Percentiles rank a stretch among this genome's conserved stretches.
Conservation (phyloP, 108 stramenopile genomes). For the Pseudonitzschia multistriata region DNA sequence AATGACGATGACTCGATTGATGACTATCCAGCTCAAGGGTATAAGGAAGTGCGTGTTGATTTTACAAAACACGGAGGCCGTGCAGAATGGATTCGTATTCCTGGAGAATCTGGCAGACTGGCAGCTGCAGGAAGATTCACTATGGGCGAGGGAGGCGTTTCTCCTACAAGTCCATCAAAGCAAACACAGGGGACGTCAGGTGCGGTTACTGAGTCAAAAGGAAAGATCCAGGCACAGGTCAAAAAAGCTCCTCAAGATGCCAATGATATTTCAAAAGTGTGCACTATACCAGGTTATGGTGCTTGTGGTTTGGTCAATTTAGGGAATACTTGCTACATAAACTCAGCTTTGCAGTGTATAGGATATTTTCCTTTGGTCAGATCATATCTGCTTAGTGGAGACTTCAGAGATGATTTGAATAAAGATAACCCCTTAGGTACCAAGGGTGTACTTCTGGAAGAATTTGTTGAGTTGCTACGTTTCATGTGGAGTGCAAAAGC, state of each 20-base stretch:
- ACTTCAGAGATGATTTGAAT: slow-evolving; percentile 89
- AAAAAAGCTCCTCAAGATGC: slow-evolving; percentile 44
- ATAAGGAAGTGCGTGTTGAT: slow-evolving; percentile 66
- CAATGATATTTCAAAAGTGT: slow-evolving; percentile 41
- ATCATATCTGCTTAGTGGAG: slow-evolving; percentile 80
- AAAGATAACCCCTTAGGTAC: slow-evolving; percentile 93
- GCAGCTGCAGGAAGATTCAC: slow-evolving; percentile 81
- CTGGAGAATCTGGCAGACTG: slow-evolving; percentile 64
- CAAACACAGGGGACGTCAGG: slow-evolving; percentile 26
- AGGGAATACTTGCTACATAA: slow-evolving; percentile 97
- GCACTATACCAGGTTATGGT: slow-evolving; percentile 80
- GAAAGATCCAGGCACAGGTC: slow-evolving; percentile 45
- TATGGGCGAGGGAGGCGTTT: slow-evolving; percentile 33
- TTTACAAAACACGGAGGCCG: slow-evolving; percentile 71
- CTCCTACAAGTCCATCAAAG: slow-evolving; percentile 7
- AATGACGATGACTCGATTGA: slow-evolving; percentile 24
- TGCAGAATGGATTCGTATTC: slow-evolving; percentile 79
- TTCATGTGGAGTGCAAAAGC: slow-evolving; percentile 83
- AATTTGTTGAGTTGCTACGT: slow-evolving; percentile 81
- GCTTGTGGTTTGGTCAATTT: slow-evolving; percentile 84
- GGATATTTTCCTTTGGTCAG: slow-evolving; percentile 85
- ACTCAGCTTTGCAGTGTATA: slow-evolving; percentile 93
- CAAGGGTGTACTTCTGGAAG: slow-evolving; percentile 90
- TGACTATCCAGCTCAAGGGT: slow-evolving; percentile 23
- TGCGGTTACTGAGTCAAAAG: slow-evolving; percentile 32